Percentiles rank a stretch among this genome's conserved stretches.
phyloP scores from a whole-genome alignment of 2,329 filamentous ascomycete species.

The Diaporthe humulicola region DNA sequence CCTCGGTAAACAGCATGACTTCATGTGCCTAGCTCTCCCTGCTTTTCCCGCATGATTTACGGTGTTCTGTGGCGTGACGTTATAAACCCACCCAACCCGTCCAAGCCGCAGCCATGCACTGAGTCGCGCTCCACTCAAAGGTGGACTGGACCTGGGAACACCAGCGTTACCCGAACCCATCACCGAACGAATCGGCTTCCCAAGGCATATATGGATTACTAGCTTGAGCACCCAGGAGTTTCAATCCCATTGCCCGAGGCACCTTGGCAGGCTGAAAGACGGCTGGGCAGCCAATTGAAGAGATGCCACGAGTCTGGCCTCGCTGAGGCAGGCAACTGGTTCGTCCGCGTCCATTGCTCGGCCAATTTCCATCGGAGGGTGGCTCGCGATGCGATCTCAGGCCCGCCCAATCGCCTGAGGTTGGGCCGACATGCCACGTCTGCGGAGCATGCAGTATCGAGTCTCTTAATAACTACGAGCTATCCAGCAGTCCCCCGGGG shows the following conservation, averaged over 20 bases:
- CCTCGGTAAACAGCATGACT: slow-evolving; percentile 34
- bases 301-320: background rate
- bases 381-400: slow-evolving; percentile 5
- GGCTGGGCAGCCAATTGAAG: slow-evolving; percentile 15
- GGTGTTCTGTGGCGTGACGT: slow-evolving; percentile 34
- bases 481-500: background rate
- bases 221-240: background rate
- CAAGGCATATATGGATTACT: background rate
- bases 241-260: slow-evolving; percentile 7
- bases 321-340: slow-evolving; percentile 2
- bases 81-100: slow-evolving; percentile 26
- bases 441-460: slow-evolving; percentile 9
- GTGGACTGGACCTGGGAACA: slow-evolving; percentile 6
- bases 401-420: slow-evolving; percentile 5
- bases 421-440: slow-evolving; percentile 20
- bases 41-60: slow-evolving; percentile 29
- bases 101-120: background rate
- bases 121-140: slow-evolving; percentile 16
- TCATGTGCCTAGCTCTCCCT: slow-evolving; percentile 30
- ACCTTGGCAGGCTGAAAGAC: background rate
- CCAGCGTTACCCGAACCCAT: slow-evolving; percentile 16
- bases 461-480: slow-evolving; percentile 13
- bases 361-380: slow-evolving; percentile 1
- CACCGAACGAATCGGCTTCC: slow-evolving; percentile 23
- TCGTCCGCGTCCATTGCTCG: slow-evolving; percentile 1